These are phyloP conservation scores for Calendula officinalis DNA, from an alignment of 129 eudicot species.

Conservation along the genomic window DNA sequence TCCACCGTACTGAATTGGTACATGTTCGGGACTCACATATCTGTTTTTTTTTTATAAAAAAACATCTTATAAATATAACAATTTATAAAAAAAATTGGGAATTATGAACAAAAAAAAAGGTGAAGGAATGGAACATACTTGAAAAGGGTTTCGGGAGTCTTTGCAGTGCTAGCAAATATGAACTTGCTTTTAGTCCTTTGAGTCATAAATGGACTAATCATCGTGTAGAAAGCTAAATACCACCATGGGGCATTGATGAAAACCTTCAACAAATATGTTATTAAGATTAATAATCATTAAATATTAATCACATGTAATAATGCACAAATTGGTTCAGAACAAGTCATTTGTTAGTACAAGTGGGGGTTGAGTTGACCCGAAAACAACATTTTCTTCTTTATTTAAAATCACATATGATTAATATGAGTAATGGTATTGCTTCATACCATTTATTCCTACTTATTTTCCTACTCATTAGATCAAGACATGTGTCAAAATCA, in stretches of 20 bases:
- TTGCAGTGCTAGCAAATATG: constrained; percentile 71
- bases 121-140: constrained; percentile 43
- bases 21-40: constrained; percentile 78
- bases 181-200: constrained; percentile 96
- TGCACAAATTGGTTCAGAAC: too few species aligned
- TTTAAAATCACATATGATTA: too few species aligned
- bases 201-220: constrained; percentile 82
- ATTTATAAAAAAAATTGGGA: not conserved
- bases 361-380: too few species aligned
- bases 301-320: too few species aligned
- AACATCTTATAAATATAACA: constrained; percentile 20
- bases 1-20: constrained; percentile 86
- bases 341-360: too few species aligned
- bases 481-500: too few species aligned
- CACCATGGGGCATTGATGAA: constrained; percentile 96
- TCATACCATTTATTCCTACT: too few species aligned
- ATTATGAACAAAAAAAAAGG: constrained; percentile 7
- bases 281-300: constrained; percentile 1
- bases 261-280: constrained; percentile 42
- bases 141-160: constrained; percentile 79
- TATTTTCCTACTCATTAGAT: too few species aligned
- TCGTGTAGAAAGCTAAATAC: constrained; percentile 79
- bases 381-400: too few species aligned
- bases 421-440: too few species aligned
- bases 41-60: constrained; percentile 35